A percentile compares a stretch with the other conserved stretches of the same genome.
These are phyloP conservation scores for Yamadazyma diospyri DNA, from an alignment of 1,139 yeast genomes.

Conservation along the genomic window DNA sequence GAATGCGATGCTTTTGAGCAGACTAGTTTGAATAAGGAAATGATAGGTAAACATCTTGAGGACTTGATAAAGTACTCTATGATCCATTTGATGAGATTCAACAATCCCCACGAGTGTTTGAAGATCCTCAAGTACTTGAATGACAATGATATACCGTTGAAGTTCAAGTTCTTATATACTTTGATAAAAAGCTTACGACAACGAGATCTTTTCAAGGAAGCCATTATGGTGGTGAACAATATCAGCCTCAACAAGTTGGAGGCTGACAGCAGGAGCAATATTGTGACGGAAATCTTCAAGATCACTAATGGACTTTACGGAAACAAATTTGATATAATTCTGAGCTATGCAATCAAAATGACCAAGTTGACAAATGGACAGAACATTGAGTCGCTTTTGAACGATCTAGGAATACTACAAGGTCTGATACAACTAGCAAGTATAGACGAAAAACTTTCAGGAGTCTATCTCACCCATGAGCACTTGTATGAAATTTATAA, in stretches of 20 bases:
- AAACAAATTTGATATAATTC: conserved; percentile 30
- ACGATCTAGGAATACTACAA: conserved; percentile 22
- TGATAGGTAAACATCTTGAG: conserved; percentile 22
- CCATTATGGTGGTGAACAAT: conserved; percentile 31
- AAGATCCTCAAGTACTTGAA: conserved; percentile 34
- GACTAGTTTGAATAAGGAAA: conserved; percentile 13
- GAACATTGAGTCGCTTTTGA: conserved; percentile 18
- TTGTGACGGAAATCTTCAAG: conserved; percentile 30
- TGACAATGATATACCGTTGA: conserved; percentile 24
- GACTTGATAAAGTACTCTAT: conserved; percentile 26
- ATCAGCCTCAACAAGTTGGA: conserved; percentile 23
- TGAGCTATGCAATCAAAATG: conserved; percentile 37
- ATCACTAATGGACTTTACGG: conserved; percentile 31
- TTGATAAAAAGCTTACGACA: conserved; percentile 28
- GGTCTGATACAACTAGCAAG: conserved; percentile 18
- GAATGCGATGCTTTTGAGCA: conserved; percentile 17
- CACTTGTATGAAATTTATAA: conserved; percentile 27
- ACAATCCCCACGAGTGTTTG: conserved; percentile 32
- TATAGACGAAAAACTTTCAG: conserved; percentile 26
- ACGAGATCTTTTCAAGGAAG: conserved; percentile 32
- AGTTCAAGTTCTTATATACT: conserved; percentile 22
- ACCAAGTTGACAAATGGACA: conserved; percentile 13
- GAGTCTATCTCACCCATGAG: conserved; percentile 21
- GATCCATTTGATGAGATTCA: conserved; percentile 35
- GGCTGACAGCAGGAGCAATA: conserved; percentile 15